Evolutionary conservation across 352 stramenopile genomes (phyloP).

Genomic region (Plasmopara halstedii): DNA sequence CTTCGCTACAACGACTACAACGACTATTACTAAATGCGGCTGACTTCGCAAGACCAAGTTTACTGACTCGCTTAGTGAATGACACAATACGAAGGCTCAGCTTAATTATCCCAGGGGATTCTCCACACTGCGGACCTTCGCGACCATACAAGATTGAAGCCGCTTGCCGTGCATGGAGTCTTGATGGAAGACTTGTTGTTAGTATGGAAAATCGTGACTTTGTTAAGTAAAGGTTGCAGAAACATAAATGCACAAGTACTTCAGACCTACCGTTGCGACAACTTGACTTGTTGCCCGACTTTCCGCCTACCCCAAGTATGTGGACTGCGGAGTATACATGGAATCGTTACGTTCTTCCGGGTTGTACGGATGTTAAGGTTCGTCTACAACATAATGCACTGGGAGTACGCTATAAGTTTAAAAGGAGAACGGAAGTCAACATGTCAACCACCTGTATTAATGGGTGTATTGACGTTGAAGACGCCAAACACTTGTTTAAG

Average conservation of each 20-base stretch:
- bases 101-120: background rate
- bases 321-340: background rate
- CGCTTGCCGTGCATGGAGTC: constrained; percentile 1
- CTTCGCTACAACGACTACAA: constrained; percentile 1
- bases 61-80: background rate
- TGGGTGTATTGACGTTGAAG: background rate
- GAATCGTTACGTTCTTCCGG: background rate
- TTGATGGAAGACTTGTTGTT: background rate
- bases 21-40: background rate
- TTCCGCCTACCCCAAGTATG: background rate
- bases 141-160: background rate
- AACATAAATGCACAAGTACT: background rate
- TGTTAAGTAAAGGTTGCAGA: background rate
- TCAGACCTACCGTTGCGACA: background rate
- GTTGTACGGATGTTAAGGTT: background rate
- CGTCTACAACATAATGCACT: background rate
- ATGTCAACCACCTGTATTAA: constrained; percentile 1
- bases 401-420: background rate
- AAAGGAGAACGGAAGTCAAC: background rate
- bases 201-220: constrained; percentile 3
- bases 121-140: background rate
- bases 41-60: background rate
- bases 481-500: constrained; percentile 6
- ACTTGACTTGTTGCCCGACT: background rate
- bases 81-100: background rate